These are phyloP conservation scores for thale cress (Arabidopsis thaliana) DNA, from an alignment of 345 rosid genomes.

Conservation along the genomic window TAIR10.1 NC_003076.8:24778501-24779000, in stretches of 20 bases:
- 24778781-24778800: conserved; percentile 76
- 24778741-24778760: conserved; percentile 77
- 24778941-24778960: conserved; percentile 33
- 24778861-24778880: conserved; percentile 59
- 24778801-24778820: conserved; percentile 70
- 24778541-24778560: conserved; percentile 61
- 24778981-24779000: conserved; percentile 37
- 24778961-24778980: conserved; percentile 39
- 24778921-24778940: conserved; percentile 29
- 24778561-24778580: conserved; percentile 68
- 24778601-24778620: conserved; percentile 81
- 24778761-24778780: conserved; percentile 72
- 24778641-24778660: conserved; percentile 6
- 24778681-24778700: not conserved
- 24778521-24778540: conserved; percentile 71
- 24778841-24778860: conserved; percentile 58
- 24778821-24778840: conserved; percentile 63
- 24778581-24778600: conserved; percentile 76
- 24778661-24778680: not conserved
- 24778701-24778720: not conserved
- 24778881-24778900: conserved; percentile 50
- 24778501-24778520: conserved; percentile 74
- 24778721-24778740: conserved; percentile 67
- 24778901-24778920: conserved; percentile 37
- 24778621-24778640: conserved; percentile 77